phyloP scores from a whole-genome alignment of 192 early-diverging fungal species.

The Linderina pennispora region DNA sequence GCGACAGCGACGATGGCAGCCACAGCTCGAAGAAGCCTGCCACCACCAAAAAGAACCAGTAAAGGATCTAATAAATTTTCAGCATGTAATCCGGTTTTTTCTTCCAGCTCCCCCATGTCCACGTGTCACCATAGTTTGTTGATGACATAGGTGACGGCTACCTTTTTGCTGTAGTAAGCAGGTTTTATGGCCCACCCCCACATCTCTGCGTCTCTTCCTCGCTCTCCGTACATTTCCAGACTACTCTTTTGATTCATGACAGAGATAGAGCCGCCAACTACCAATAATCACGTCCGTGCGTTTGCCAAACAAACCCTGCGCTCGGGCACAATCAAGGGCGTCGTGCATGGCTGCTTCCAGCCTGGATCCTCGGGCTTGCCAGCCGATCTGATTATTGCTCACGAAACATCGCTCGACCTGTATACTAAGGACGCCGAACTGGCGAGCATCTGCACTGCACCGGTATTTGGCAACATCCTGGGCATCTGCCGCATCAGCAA shows the following conservation, averaged over 20 bases:
- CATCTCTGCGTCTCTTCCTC: neutral
- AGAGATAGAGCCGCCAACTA: no score
- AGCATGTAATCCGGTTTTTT: no score
- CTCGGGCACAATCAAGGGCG: conserved; percentile 18
- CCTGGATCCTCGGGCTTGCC: neutral
- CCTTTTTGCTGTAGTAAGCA: no score
- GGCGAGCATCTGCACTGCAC: conserved; percentile 11
- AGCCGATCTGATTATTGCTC: conserved; percentile 10
- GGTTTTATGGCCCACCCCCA: no score
- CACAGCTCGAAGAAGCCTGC: neutral
- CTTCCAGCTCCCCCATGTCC: no score
- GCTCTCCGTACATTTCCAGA: no score
- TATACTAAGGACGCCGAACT: conserved; percentile 7
- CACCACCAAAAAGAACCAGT: conserved; percentile 6
- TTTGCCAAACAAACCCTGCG: conserved; percentile 21
- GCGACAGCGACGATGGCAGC: conserved; percentile 4
- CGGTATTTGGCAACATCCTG: conserved; percentile 16
- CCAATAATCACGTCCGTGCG: neutral
- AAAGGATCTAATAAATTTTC: no score
- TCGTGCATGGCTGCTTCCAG: conserved; percentile 7
- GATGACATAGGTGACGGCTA: no score
- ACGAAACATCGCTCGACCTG: conserved; percentile 13
- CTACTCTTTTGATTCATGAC: conserved; percentile 18
- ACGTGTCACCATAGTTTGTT: no score
- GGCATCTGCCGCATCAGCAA: conserved; percentile 2